Conservation (phyloP, 1,284 basidiomycete species). For the Phylloporus sp. region DNA sequence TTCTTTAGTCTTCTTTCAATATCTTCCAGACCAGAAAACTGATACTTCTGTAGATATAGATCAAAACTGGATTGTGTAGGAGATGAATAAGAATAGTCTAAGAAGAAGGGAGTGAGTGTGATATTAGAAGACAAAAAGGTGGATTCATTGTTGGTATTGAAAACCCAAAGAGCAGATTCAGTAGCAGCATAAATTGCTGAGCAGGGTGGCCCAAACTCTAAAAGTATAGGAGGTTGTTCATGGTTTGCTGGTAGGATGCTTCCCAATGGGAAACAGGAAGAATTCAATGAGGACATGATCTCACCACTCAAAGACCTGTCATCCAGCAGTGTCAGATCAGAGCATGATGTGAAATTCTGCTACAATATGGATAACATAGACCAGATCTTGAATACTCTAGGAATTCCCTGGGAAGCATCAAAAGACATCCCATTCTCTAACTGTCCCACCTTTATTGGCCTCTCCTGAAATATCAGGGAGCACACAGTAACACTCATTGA, state of each 20-base stretch:
- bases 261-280: not conserved
- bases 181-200: no score
- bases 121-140: no score
- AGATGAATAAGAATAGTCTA: no score
- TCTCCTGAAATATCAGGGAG: constrained; percentile 19
- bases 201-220: no score
- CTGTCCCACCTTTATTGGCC: constrained; percentile 19
- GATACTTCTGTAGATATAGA: no score
- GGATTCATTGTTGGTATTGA: no score
- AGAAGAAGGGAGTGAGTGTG: no score
- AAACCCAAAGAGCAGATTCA: no score
- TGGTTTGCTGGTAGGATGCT: not conserved
- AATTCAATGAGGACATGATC: not conserved
- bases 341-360: not conserved
- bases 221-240: not conserved
- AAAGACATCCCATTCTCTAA: constrained; percentile 24
- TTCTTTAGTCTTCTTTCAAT: no score
- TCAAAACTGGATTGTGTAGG: no score
- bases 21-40: no score
- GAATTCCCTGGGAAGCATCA: constrained; percentile 34
- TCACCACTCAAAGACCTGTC: not conserved
- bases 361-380: constrained; percentile 38
- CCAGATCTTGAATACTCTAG: constrained; percentile 27
- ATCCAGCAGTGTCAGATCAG: not conserved
- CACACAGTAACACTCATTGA: not conserved